These are phyloP conservation scores for Paramecium sonneborni DNA, from an alignment of 73 alveolate species.

Conservation along the genomic window DNA sequence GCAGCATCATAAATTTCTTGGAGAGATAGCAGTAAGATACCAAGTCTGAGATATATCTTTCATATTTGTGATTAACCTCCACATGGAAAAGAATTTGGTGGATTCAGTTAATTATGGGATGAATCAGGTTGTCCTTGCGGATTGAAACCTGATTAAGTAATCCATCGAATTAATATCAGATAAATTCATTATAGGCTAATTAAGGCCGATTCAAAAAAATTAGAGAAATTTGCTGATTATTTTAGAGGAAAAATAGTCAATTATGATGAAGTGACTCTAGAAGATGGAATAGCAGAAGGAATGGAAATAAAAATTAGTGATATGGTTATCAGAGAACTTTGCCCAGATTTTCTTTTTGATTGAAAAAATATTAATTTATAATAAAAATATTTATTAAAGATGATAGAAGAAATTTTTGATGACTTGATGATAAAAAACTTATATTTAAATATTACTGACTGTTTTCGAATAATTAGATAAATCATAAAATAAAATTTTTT, in stretches of 20 bases:
- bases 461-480: constrained; percentile 24
- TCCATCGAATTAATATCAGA: constrained; percentile 58
- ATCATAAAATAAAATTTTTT: neutral
- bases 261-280: constrained; percentile 62
- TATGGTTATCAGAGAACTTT: constrained; percentile 66
- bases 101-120: constrained; percentile 65
- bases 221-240: constrained; percentile 45
- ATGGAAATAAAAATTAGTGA: constrained; percentile 67
- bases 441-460: neutral
- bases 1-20: constrained; percentile 79
- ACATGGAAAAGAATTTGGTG: constrained; percentile 80
- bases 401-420: neutral
- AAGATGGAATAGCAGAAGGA: constrained; percentile 58
- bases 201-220: constrained; percentile 39
- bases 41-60: constrained; percentile 81
- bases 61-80: constrained; percentile 93
- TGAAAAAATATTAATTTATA: constrained; percentile 2
- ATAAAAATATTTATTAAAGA: neutral
- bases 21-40: constrained; percentile 81
- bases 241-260: constrained; percentile 47
- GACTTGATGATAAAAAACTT: neutral
- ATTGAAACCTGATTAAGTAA: constrained; percentile 36
- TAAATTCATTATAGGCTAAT: constrained; percentile 61
- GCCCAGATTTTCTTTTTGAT: constrained; percentile 57
- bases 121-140: constrained; percentile 60